These are phyloP conservation scores for Suillus discolor DNA, from an alignment of 768 basidiomycete species.

Conservation along the genomic window DNA sequence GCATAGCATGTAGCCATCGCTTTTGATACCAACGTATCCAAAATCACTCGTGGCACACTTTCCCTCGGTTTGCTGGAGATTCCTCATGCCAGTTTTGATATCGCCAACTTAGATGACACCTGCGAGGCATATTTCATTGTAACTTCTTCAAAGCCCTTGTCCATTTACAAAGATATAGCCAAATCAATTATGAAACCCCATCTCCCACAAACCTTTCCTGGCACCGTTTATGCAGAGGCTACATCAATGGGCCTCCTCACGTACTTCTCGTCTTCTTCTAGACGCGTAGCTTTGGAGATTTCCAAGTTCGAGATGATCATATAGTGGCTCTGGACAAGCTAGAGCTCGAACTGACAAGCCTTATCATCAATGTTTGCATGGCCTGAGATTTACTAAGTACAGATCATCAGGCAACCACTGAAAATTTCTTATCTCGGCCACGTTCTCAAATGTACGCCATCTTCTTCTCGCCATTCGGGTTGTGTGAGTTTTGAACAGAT, in stretches of 20 bases:
- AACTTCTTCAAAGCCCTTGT: neutral
- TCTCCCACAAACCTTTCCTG: neutral
- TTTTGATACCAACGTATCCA: neutral
- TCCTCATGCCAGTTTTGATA: neutral
- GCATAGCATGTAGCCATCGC: neutral
- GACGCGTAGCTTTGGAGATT: neutral
- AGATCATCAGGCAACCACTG: neutral
- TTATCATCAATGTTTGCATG: neutral
- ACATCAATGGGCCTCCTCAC: conserved; percentile 1
- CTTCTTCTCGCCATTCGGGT: neutral
- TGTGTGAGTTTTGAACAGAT: neutral
- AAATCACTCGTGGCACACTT: neutral
- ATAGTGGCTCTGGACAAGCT: neutral
- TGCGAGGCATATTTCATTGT: neutral
- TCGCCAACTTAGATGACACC: neutral
- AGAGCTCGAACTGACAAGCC: neutral
- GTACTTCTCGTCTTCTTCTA: neutral
- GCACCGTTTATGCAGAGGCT: neutral
- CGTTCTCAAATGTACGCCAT: neutral
- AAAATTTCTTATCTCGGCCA: neutral
- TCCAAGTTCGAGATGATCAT: neutral
- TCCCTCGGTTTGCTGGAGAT: neutral
- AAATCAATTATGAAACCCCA: neutral
- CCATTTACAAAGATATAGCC: neutral
- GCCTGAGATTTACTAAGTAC: neutral